Base-by-base conservation (phyloP, 2,329 filamentous ascomycete genomes). In the Pyrenophora tritici-repentis region DNA sequence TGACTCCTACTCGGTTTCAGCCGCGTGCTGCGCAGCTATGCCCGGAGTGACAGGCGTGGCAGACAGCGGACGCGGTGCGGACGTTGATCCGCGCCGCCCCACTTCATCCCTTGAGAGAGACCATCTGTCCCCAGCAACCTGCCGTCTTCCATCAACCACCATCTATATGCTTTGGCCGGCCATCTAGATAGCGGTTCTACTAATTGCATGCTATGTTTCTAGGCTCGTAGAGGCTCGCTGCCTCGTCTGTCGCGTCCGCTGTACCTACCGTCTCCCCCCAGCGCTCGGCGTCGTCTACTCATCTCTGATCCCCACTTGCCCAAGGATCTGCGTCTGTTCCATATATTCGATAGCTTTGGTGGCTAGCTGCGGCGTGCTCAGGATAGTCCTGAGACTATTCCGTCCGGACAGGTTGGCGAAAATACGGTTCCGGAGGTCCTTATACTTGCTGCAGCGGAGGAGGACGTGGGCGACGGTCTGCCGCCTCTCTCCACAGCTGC, bases 321-420 rank as follows among this genome's bases (percentile, higher is more conserved):
- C 34, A 61, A 63, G 51, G 53, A 61, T 63, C 58, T 59, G 50
- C 56, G 50, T 51, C 38, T 61, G 49, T 33, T 61, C 53, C 46
- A 62, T 29, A 54, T 35, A 54, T 35, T 60, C 1, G 51, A 56
- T 58, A n/a, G 57, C 52, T 59, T 59, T 56, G 29, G 50, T 48
- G n/a, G 46, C 43, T 46, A 60, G 40, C 47, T 60, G 40, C 43
- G 22, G 56, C 46, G n/a, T n/a, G n/a, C n/a, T n/a, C n/a, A n/a
- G n/a, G n/a, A n/a, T n/a, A n/a, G n/a, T n/a, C n/a, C n/a, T n/a
- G n/a, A n/a, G n/a, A n/a, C n/a, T n/a, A n/a, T n/a, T n/a, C n/a
- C n/a, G n/a, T n/a, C n/a, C n/a, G n/a, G n/a, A n/a, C n/a, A n/a
- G n/a, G n/a, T n/a, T n/a, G n/a, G n/a, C n/a, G n/a, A n/a, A n/a